Evolutionary conservation across 2,329 filamentous ascomycete genomes (phyloP).

Genomic region (Aureobasidium sp.): DNA sequence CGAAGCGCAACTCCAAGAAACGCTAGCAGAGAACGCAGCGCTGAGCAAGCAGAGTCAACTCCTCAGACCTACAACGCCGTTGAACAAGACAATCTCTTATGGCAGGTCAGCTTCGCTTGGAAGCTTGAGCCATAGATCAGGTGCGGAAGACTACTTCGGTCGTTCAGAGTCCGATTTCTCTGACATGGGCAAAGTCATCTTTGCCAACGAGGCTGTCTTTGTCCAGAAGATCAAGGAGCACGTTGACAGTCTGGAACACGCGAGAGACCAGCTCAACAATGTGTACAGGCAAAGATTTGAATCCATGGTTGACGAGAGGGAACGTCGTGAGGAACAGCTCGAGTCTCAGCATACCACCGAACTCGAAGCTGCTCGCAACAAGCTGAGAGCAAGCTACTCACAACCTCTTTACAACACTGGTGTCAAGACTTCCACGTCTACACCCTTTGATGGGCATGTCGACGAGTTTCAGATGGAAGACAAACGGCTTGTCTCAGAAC

Average conservation of each 20-base stretch:
- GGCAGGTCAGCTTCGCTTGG: neutral
- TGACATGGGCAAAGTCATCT: constrained; percentile 30
- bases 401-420: neutral
- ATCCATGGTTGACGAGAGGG: constrained; percentile 25
- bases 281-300: constrained; percentile 31
- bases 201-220: constrained; percentile 30
- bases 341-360: constrained; percentile 26
- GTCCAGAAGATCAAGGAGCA: constrained; percentile 32
- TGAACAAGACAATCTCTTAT: neutral
- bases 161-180: constrained; percentile 27
- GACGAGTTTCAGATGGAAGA: constrained; percentile 23
- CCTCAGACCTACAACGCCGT: constrained; percentile 14
- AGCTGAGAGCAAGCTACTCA: constrained; percentile 26
- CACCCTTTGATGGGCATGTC: neutral
- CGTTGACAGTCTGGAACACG: constrained; percentile 29
- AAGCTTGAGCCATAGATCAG: neutral
- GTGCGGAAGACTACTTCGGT: neutral
- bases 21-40: constrained; percentile 16
- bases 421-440: neutral
- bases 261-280: constrained; percentile 28
- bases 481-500: constrained; percentile 28
- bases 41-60: neutral
- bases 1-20: constrained; percentile 6
- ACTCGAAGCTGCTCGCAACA: constrained; percentile 28
- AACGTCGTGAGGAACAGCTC: constrained; percentile 26